Percentiles rank a stretch among this genome's conserved stretches.
Conservation (phyloP, 1,139 yeast species). For the Saccharomyces hybrid region DNA sequence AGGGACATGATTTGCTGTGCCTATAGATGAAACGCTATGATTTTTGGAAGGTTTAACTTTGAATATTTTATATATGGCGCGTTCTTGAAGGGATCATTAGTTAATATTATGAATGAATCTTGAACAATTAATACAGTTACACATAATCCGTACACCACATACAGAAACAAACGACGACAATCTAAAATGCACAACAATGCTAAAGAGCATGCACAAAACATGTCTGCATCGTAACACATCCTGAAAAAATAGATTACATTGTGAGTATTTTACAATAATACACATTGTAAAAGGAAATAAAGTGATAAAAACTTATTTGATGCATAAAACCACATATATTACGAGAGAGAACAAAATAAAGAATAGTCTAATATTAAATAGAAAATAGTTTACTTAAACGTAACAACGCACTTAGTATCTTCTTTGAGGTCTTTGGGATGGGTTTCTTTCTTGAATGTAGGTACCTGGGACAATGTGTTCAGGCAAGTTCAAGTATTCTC, state of each 20-base stretch:
- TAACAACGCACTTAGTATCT: conserved; percentile 31
- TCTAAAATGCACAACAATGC: background rate
- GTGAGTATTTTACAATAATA: background rate
- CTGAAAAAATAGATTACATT: background rate
- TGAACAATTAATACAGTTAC: background rate
- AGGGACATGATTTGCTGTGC: conserved; percentile 32
- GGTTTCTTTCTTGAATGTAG: conserved; percentile 91
- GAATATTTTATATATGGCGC: background rate
- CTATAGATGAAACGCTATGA: background rate
- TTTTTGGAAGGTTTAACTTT: background rate
- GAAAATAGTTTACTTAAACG: conserved; percentile 1
- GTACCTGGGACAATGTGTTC: conserved; percentile 98
- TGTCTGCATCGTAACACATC: background rate
- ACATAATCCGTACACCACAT: background rate
- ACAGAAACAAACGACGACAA: background rate
- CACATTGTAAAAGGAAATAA: background rate
- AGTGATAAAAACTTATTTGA: background rate
- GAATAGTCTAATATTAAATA: background rate
- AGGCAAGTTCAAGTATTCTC: conserved; percentile 98
- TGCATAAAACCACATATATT: background rate
- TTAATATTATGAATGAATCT: no score
- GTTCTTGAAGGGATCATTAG: background rate
- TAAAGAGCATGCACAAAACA: background rate
- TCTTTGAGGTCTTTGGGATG: conserved; percentile 62
- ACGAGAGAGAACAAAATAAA: background rate